These are phyloP conservation scores for Penicillium odoratum DNA, from an alignment of 495 filamentous ascomycete genomes.

Conservation along the genomic window DNA sequence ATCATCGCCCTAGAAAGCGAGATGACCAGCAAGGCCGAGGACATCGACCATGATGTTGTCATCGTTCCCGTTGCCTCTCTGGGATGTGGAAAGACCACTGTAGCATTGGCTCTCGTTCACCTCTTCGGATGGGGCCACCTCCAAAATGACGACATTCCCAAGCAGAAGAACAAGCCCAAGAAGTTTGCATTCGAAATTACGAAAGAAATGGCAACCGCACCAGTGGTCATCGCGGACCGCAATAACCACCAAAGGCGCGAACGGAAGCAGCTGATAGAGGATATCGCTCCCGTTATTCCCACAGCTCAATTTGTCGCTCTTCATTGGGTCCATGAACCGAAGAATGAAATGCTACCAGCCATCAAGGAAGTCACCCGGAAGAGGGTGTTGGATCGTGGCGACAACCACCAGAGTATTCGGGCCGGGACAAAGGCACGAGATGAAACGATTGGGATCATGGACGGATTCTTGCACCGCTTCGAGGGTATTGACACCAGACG, in stretches of 20 bases:
- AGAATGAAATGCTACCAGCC: slow-evolving; percentile 50
- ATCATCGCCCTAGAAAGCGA: slow-evolving; percentile 67
- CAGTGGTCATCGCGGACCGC: slow-evolving; percentile 85
- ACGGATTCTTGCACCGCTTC: slow-evolving; percentile 86
- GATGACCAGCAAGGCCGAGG: slow-evolving; percentile 26
- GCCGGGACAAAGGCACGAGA: slow-evolving; percentile 61
- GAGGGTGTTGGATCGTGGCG: slow-evolving; percentile 80
- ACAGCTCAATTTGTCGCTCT: slow-evolving; percentile 82
- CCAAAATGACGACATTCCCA: slow-evolving; percentile 95
- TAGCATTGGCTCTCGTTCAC: slow-evolving; percentile 77
- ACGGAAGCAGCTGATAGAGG: slow-evolving; percentile 79
- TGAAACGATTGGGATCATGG: slow-evolving; percentile 88
- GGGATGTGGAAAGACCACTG: slow-evolving; percentile 94
- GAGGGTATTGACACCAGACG: slow-evolving; percentile 65
- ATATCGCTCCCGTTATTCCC: slow-evolving; percentile 60
- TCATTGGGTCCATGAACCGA: slow-evolving; percentile 81
- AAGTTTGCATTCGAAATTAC: slow-evolving; percentile 69
- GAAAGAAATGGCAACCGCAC: slow-evolving; percentile 54
- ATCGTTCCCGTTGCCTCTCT: slow-evolving; percentile 87
- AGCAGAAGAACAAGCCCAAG: slow-evolving; percentile 66
- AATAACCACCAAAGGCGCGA: slow-evolving; percentile 93
- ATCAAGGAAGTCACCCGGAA: slow-evolving; percentile 75
- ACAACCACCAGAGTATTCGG: slow-evolving; percentile 98
- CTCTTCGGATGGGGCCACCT: slow-evolving; percentile 93
- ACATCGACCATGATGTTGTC: slow-evolving; percentile 64